Evolutionary conservation across 495 filamentous ascomycete species (phyloP), one percentile per base, ranked within the genome.

Genomic region (Penicillium parvum): DNA sequence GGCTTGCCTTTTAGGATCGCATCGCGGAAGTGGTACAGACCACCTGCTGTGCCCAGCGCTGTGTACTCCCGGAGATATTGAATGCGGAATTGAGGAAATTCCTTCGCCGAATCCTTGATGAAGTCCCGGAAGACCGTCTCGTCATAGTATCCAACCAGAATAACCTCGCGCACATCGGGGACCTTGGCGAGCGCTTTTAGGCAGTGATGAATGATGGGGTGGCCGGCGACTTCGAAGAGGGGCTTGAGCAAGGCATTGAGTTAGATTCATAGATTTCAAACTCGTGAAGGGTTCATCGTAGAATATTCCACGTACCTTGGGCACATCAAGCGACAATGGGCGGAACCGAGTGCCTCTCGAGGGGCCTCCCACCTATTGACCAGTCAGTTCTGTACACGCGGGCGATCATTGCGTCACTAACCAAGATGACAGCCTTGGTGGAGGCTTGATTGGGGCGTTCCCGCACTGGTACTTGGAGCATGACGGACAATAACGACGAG

Each of bases 11-110:
- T 96, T 60, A 99, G 81, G 56, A 99, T 97, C 46, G 88, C 88
- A 82, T 99, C 92, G 61, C 92, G 89, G 79, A 99, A 99, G 74
- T 99, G 92, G 77, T 97, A 99, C 34, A 99, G 77, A 37, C 92
- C 92, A 48, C 92, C 92, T 25, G 92, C 92, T 17, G 92, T 99
- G 53, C 92, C 92, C 45, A 99, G 64, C 27, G 94, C 90, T 62
- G 92, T 86, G 75, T 99, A 99, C 77, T 99, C 92, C 43, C 92
- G 88, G 36, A 99, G 82, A 71, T 99, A 99, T 61, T 86, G 85
- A 67, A 97, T 87, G 53, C 84, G 81, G 54, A 99, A 82, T 54
- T 91, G 79, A 36, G 92, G 90, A 65, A 91, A 95, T 54, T 89
- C 84, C 56, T 78, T 79, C 35, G 80, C 70, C 46, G 88, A 75